Percentiles rank a stretch among this genome's conserved stretches.
phyloP scores from a whole-genome alignment of 441 rosid genomes.

The Brassica hybrid region DNA sequence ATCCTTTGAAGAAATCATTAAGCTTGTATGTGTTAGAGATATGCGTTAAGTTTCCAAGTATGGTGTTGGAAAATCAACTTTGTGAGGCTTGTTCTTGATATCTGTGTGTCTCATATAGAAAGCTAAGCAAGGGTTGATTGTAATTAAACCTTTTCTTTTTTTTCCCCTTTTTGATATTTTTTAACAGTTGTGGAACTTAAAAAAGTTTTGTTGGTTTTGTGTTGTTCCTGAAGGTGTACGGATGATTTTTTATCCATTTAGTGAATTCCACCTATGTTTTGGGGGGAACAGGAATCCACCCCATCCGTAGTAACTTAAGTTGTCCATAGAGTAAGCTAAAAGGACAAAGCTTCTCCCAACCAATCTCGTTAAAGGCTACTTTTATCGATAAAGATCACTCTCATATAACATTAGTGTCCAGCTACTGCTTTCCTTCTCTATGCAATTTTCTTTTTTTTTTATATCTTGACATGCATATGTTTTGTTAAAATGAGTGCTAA shows the following conservation, averaged over 20 bases:
- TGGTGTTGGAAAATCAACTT: not conserved
- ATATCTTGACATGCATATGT: slow-evolving; percentile 12
- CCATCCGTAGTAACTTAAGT: not conserved
- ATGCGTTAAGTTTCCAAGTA: not conserved
- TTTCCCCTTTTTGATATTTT: slow-evolving; percentile 20
- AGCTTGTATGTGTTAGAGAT: not conserved
- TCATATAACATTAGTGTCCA: slow-evolving; percentile 26
- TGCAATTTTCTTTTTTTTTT: slow-evolving; percentile 20
- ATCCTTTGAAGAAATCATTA: not conserved
- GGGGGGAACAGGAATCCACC: slow-evolving; percentile 29
- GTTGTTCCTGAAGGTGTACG: slow-evolving; percentile 26
- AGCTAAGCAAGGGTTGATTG: not conserved
- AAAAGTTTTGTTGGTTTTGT: slow-evolving; percentile 23
- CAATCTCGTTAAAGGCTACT: slow-evolving; percentile 27
- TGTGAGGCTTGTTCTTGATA: not conserved
- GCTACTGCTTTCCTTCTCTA: slow-evolving; percentile 15
- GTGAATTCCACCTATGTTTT: slow-evolving; percentile 29
- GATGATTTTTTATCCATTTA: slow-evolving; percentile 25
- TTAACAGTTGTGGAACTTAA: slow-evolving; percentile 30
- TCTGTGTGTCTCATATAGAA: slow-evolving; percentile 12
- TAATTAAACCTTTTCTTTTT: not conserved
- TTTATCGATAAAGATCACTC: slow-evolving; percentile 26
- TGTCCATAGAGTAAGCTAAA: slow-evolving; percentile 19
- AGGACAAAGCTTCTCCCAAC: slow-evolving; percentile 24
- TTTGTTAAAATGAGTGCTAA: slow-evolving; percentile 13